Conservation (phyloP, 257 asterid species). For the Solanum ahanhuiri region DNA sequence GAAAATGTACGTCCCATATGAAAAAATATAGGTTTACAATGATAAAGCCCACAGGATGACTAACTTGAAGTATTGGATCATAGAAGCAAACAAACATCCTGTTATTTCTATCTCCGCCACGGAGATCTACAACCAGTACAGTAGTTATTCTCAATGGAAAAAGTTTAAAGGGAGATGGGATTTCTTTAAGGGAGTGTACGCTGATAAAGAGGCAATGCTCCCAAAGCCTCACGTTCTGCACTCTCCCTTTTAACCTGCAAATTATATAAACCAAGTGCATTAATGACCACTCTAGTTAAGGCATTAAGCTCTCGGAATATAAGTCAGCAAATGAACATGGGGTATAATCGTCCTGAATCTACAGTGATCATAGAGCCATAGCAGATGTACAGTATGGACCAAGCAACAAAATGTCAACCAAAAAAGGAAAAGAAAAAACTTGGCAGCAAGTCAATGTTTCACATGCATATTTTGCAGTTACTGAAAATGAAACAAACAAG, state of each 20-base stretch:
- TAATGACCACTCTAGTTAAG: not conserved
- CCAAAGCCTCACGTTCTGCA: conserved; percentile 91
- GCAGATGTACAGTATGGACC: not conserved
- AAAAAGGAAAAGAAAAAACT: not conserved
- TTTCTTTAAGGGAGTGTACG: conserved; percentile 65
- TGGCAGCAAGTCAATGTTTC: not conserved
- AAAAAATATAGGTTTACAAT: not conserved
- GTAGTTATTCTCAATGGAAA: not conserved
- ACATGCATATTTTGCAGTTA: not conserved
- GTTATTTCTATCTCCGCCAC: not conserved
- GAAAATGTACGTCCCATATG: not conserved
- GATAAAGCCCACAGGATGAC: not conserved
- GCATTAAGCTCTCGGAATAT: not conserved
- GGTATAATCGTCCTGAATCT: not conserved
- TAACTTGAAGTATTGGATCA: not conserved
- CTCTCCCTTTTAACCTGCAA: conserved; percentile 78
- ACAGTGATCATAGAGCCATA: not conserved
- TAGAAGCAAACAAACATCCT: not conserved
- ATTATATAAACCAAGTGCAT: not conserved
- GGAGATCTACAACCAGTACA: not conserved
- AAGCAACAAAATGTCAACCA: not conserved
- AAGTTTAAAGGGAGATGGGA: not conserved
- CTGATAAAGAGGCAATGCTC: conserved; percentile 92
- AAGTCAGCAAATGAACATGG: not conserved
- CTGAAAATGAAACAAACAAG: not conserved